These are phyloP conservation scores for Linderniella brevidens DNA, from an alignment of 257 asterid genomes.

Conservation along the genomic window DNA sequence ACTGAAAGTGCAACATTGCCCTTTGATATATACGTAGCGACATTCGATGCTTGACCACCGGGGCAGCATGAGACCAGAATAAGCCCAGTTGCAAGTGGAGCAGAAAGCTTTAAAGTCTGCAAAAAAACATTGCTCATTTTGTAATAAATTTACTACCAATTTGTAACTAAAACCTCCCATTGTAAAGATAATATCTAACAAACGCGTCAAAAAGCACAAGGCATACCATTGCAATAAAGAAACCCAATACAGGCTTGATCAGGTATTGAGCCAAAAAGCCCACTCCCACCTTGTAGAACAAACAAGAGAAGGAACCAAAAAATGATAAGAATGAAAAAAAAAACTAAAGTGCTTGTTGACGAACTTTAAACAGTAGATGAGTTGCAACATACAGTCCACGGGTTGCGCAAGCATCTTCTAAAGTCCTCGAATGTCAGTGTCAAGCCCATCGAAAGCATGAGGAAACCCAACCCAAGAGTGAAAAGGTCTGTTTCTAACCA, in stretches of 20 bases:
- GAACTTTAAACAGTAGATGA: constrained; percentile 1
- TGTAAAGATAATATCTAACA: too few relatives aligned
- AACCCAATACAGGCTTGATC: constrained; percentile 82
- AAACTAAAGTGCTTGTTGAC: background rate
- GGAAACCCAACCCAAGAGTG: constrained; percentile 89
- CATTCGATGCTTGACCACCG: constrained; percentile 98
- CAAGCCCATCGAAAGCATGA: constrained; percentile 97
- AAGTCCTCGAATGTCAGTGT: constrained; percentile 90
- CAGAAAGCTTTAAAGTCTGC: constrained; percentile 73
- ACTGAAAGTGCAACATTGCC: constrained; percentile 98
- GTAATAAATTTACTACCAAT: too few relatives aligned
- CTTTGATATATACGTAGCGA: constrained; percentile 86
- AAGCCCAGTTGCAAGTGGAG: constrained; percentile 98
- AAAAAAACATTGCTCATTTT: constrained; percentile 6
- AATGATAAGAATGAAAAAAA: constrained; percentile 4
- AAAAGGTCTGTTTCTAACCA: constrained; percentile 88
- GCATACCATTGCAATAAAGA: constrained; percentile 65
- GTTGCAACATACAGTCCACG: constrained; percentile 75
- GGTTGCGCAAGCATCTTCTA: constrained; percentile 81
- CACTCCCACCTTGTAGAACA: constrained; percentile 63
- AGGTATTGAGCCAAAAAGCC: constrained; percentile 87
- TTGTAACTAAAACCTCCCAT: too few relatives aligned
- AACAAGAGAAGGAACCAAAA: background rate
- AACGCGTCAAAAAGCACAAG: background rate
- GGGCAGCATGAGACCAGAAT: constrained; percentile 97